Percentiles rank a stretch among this genome's conserved stretches.
Evolutionary conservation across 202 grass and related monocot genomes (phyloP).

Genomic region (Hordeum pubiflorum): DNA sequence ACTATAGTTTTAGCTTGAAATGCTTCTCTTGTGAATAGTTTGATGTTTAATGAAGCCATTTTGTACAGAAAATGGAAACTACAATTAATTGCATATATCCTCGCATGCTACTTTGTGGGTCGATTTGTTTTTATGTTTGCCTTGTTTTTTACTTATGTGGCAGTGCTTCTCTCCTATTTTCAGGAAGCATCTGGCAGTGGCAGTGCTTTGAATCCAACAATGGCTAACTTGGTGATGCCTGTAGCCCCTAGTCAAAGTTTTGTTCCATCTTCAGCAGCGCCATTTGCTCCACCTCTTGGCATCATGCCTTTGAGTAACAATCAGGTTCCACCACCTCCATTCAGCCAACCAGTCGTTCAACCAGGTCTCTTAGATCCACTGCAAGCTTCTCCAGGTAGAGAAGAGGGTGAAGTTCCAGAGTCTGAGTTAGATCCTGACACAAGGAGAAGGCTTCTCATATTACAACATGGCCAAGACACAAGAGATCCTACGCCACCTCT

Average conservation of each 20-base stretch:
- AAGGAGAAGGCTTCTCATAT: constrained; percentile 95
- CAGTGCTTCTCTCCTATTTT: constrained; percentile 2
- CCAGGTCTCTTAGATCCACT: constrained; percentile 40
- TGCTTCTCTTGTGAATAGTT: background rate
- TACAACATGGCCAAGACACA: constrained; percentile 94
- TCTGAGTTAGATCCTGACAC: constrained; percentile 96
- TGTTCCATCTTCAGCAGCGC: constrained; percentile 38
- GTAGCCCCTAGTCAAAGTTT: constrained; percentile 49
- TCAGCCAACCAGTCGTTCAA: constrained; percentile 52
- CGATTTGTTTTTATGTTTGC: background rate
- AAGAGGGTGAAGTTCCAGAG: constrained; percentile 97
- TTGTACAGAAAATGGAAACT: background rate
- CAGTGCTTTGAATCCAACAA: constrained; percentile 36
- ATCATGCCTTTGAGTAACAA: constrained; percentile 42
- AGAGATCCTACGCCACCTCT: constrained; percentile 71
- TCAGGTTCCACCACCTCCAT: constrained; percentile 33
- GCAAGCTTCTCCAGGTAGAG: constrained; percentile 82
- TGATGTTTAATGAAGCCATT: background rate
- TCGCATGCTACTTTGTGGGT: background rate
- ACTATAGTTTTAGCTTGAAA: background rate
- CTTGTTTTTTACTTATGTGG: constrained; percentile 12
- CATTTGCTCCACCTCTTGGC: constrained; percentile 31
- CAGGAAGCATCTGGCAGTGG: constrained; percentile 71
- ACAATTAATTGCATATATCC: constrained; percentile 7
- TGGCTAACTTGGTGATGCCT: constrained; percentile 42